Base-by-base conservation (phyloP, 345 rosid species). In the Chamaenerion angustifolium region DNA sequence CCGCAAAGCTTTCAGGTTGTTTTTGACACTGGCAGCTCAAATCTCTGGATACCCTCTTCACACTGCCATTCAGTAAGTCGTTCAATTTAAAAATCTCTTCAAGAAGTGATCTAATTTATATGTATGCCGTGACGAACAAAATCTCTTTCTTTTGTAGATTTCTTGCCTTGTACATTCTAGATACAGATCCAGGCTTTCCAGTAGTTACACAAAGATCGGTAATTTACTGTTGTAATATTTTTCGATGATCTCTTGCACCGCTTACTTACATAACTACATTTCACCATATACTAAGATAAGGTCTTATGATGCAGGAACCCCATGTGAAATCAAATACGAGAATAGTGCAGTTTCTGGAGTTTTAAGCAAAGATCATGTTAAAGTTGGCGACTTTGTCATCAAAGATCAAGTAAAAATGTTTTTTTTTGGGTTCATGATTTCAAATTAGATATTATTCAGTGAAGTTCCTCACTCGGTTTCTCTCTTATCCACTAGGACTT, bases 11-110 rank as follows among this genome's bases (percentile, higher is more conserved):
- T 73, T 66, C 48, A 59, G 13, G 76, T 76, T 43, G 52, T 79
- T 17, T 79, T 76, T 45, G 80, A 79, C 55, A 76, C 82, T 4
- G 80, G 68, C 10, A 76, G 71, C 72, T 67, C 82, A 60, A 73
- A 79, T 61, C 66, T 79, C 49, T 79, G 86, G 82, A 70, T 79
- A 10, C 85, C 82, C 35, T 79, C 82, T 59, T 71, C 86, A 18
- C 73, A 64, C 51, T 79, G 86, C 61, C 25, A 73, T 12, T 76
- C 82, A 25, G 86, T 76, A 67, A 57, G 77, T 65, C 46, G 40
- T 31, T 0, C 15, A 2, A 18, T 63, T 53, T n/a, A 47, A 16
- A 14, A 37, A 11, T 43, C 44, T 48, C n/a, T 11, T 12, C 45
- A 17, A 23, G 25, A 8, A 44, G 5, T 9, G 8, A 25, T 23